Evolutionary conservation across 768 basidiomycete genomes (phyloP).

Genomic region (Collybia mongolica): DNA sequence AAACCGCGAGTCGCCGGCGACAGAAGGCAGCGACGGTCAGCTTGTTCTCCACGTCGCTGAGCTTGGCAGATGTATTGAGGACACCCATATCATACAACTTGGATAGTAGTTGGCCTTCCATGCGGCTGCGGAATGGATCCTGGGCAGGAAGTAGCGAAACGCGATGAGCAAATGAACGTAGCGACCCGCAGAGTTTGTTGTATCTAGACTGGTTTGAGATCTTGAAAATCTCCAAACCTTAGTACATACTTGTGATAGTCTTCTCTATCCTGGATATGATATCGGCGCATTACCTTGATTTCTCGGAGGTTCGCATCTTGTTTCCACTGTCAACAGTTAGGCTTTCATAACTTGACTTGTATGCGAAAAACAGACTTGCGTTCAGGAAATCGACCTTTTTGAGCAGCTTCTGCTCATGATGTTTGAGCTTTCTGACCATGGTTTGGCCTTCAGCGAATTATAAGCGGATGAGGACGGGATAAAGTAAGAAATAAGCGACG

Average conservation of each 20-base stretch:
- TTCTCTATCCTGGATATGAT: conserved; percentile 93
- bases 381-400: conserved; percentile 98
- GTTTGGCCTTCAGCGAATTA: background rate
- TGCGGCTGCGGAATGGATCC: conserved; percentile 83
- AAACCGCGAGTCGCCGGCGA: conserved; percentile 85
- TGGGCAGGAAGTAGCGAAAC: conserved; percentile 83
- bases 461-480: conserved; percentile 2
- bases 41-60: conserved; percentile 95
- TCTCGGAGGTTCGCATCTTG: conserved; percentile 90
- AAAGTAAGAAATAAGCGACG: too few relatives aligned
- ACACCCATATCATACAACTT: conserved; percentile 98
- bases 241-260: conserved; percentile 82
- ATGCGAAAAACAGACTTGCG: conserved; percentile 40
- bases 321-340: conserved; percentile 73
- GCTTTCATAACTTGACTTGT: conserved; percentile 4
- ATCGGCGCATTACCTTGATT: conserved; percentile 90
- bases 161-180: conserved; percentile 84
- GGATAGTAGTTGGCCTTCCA: conserved; percentile 85
- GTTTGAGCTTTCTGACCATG: conserved; percentile 93
- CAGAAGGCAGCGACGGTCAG: conserved; percentile 96
- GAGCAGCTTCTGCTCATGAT: conserved; percentile 93
- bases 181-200: conserved; percentile 90
- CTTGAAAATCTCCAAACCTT: conserved; percentile 1
- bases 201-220: conserved; percentile 47
- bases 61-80: conserved; percentile 80